These are phyloP conservation scores for Gossypium australe DNA, from an alignment of 345 rosid species.

Conservation along the genomic window DNA sequence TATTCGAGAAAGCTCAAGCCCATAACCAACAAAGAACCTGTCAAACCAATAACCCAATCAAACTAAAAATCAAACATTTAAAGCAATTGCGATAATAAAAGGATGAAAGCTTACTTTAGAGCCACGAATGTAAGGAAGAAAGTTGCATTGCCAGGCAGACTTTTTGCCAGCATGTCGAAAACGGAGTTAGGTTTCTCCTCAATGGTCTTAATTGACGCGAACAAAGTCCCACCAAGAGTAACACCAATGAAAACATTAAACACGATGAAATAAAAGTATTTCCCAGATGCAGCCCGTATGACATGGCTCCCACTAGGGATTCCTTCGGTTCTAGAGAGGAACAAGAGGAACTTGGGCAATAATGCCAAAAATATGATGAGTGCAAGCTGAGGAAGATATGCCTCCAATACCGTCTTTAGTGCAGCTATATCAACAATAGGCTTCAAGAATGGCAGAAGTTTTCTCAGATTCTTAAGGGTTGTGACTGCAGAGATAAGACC, in stretches of 20 bases:
- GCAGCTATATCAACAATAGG: constrained; percentile 33
- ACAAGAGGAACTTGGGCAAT: constrained; percentile 70
- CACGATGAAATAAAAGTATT: constrained; percentile 74
- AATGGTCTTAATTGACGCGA: constrained; percentile 41
- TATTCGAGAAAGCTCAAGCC: constrained; percentile 80
- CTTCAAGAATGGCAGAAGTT: constrained; percentile 63
- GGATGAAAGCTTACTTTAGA: constrained; percentile 8
- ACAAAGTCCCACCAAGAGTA: constrained; percentile 66
- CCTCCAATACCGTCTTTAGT: constrained; percentile 62
- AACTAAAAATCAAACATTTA: neutral
- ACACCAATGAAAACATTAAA: constrained; percentile 88
- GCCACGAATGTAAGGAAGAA: constrained; percentile 18
- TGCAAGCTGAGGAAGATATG: constrained; percentile 86
- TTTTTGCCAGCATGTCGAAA: constrained; percentile 39
- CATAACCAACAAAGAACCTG: constrained; percentile 86
- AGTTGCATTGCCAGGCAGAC: constrained; percentile 82
- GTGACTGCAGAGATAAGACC: constrained; percentile 64
- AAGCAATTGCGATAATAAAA: neutral
- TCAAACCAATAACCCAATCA: neutral
- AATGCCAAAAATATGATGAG: constrained; percentile 66
- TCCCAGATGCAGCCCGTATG: constrained; percentile 84
- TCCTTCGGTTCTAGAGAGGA: constrained; percentile 80
- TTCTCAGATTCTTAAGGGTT: constrained; percentile 64
- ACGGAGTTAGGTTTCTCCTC: constrained; percentile 36
- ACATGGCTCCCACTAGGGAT: constrained; percentile 69